Conservation (phyloP, 768 basidiomycete species). For the Astraeus odoratus region DNA sequence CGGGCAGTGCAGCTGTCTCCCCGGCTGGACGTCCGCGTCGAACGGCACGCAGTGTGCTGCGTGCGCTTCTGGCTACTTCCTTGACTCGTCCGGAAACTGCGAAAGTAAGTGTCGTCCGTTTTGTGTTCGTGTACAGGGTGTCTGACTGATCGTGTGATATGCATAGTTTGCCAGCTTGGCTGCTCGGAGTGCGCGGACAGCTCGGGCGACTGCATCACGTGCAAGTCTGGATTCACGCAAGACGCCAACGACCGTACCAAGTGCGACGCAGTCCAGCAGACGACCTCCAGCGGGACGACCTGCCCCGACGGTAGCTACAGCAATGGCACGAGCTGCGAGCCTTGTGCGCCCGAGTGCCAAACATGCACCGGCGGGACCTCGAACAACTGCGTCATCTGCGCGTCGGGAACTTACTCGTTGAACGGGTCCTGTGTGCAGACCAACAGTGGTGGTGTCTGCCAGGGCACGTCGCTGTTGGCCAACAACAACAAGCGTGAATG, state of each 20-base stretch:
- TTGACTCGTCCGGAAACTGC: conserved; percentile 63
- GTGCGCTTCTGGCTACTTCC: conserved; percentile 73
- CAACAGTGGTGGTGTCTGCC: conserved; percentile 65
- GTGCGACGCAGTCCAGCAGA: conserved; percentile 49
- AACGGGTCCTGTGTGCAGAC: conserved; percentile 67
- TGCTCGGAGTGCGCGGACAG: conserved; percentile 64
- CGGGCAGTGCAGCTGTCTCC: conserved; percentile 68
- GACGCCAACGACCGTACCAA: conserved; percentile 58
- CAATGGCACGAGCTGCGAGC: conserved; percentile 44
- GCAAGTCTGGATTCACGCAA: conserved; percentile 64
- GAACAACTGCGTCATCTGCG: conserved; percentile 67
- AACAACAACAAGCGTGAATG: conserved; percentile 82
- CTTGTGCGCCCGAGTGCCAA: conserved; percentile 59
- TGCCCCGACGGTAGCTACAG: conserved; percentile 68
- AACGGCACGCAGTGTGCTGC: conserved; percentile 75
- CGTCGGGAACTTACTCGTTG: conserved; percentile 50
- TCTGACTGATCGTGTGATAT: conserved; percentile 3
- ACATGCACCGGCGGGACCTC: conserved; percentile 66
- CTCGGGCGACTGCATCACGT: conserved; percentile 66
- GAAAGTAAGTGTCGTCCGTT: conserved; percentile 39
- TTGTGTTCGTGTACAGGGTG: not conserved
- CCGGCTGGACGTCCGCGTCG: conserved; percentile 64
- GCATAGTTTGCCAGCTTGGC: conserved; percentile 66
- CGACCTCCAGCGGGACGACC: conserved; percentile 41
- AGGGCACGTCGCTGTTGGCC: conserved; percentile 61